Evolutionary conservation across 1,284 basidiomycete species (phyloP).

Genomic region (Lignosus rhinocerotis): DNA sequence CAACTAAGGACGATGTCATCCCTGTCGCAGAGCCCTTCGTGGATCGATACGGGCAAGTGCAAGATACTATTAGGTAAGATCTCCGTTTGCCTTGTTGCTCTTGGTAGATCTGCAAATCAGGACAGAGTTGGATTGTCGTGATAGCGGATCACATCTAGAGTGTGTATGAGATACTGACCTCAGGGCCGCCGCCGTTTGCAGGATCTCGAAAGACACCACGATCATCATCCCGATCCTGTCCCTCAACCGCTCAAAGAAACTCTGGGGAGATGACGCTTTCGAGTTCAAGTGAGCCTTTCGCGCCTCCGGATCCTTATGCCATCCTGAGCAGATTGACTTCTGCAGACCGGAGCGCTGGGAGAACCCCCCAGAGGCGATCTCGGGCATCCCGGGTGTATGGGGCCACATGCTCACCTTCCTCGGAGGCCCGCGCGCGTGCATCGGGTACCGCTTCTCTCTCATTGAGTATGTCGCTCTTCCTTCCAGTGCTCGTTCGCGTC

Average conservation of each 20-base stretch:
- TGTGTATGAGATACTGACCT: neutral
- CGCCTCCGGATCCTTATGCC: slow-evolving; percentile 23
- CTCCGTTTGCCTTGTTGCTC: too few species aligned
- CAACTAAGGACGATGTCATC: slow-evolving; percentile 49
- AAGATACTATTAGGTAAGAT: slow-evolving; percentile 29
- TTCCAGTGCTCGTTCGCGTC: slow-evolving; percentile 1
- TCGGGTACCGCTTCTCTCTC: slow-evolving; percentile 73
- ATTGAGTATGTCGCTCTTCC: slow-evolving; percentile 47
- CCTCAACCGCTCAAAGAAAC: slow-evolving; percentile 44
- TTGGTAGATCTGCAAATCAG: too few species aligned
- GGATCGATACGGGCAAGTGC: slow-evolving; percentile 30
- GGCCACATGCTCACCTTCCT: slow-evolving; percentile 60
- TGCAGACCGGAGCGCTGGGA: slow-evolving; percentile 64
- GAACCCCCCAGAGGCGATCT: slow-evolving; percentile 42
- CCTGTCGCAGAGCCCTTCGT: slow-evolving; percentile 34
- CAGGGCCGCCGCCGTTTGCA: neutral
- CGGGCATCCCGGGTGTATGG: slow-evolving; percentile 57
- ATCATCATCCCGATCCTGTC: slow-evolving; percentile 50
- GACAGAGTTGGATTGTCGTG: too few species aligned
- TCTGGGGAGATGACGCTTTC: slow-evolving; percentile 58
- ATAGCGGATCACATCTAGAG: too few species aligned
- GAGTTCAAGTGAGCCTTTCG: slow-evolving; percentile 45
- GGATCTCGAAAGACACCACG: slow-evolving; percentile 41
- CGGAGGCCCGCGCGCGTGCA: slow-evolving; percentile 62
- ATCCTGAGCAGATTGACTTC: slow-evolving; percentile 39